A percentile compares a stretch with the other conserved stretches of the same genome.
phyloP scores from a whole-genome alignment of 306 rosid genomes.

The Amphicarpaea edgeworthii region DNA sequence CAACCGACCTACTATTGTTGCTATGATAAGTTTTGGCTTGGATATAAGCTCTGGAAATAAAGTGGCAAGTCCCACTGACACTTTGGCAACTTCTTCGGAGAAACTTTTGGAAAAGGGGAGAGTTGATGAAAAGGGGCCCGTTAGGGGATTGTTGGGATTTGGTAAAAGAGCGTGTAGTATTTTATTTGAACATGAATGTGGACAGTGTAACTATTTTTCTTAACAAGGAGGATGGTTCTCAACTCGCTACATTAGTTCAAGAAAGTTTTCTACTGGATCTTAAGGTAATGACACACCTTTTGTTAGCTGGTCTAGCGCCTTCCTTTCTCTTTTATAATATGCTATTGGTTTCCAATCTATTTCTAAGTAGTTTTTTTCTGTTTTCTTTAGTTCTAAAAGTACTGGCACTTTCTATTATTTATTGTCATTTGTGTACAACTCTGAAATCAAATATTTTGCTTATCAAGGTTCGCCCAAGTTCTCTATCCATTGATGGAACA shows the following conservation, averaged over 20 bases:
- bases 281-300: constrained; percentile 82
- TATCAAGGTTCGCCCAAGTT: constrained; percentile 87
- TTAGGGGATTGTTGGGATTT: constrained; percentile 87
- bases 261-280: constrained; percentile 86
- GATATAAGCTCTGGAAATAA: constrained; percentile 68
- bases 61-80: constrained; percentile 48
- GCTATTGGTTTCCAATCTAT: constrained; percentile 10
- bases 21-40: constrained; percentile 83
- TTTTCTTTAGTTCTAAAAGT: constrained; percentile 15
- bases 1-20: constrained; percentile 93
- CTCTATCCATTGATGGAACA: constrained; percentile 90
- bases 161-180: constrained; percentile 90
- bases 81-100: constrained; percentile 52
- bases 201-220: constrained; percentile 90
- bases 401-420: constrained; percentile 1
- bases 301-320: not conserved
- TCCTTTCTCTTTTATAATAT: constrained; percentile 19
- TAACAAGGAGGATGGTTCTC: constrained; percentile 94
- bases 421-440: constrained; percentile 18
- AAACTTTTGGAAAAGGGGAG: constrained; percentile 62
- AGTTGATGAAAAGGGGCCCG: constrained; percentile 72
- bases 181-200: constrained; percentile 83
- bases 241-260: constrained; percentile 88
- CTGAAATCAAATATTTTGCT: constrained; percentile 46
- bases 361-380: not conserved